Evolutionary conservation across 805 yeast genomes (phyloP).

Genomic region (Lipomyces anomalus): DNA sequence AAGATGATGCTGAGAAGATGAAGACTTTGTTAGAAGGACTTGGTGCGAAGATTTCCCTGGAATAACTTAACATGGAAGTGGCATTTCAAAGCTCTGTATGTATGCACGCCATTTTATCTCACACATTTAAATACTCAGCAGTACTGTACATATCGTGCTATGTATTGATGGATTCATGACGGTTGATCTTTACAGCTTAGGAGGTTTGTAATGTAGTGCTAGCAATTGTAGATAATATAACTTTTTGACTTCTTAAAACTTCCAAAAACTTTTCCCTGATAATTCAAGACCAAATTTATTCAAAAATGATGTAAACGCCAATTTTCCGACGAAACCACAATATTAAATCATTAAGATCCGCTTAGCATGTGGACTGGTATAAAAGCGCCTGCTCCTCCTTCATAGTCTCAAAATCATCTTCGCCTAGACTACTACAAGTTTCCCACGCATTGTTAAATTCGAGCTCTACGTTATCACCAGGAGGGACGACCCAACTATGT

Average conservation of each 20-base stretch:
- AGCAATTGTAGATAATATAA: too few relatives aligned
- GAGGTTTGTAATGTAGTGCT: too few relatives aligned
- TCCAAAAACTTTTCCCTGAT: too few relatives aligned
- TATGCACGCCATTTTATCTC: too few relatives aligned
- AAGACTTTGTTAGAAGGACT: constrained; percentile 86
- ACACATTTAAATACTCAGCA: neutral
- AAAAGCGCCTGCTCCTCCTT: constrained; percentile 16
- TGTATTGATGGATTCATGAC: too few relatives aligned
- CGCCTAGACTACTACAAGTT: constrained; percentile 15
- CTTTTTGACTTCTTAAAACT: too few relatives aligned
- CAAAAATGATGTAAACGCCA: too few relatives aligned
- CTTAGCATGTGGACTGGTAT: neutral
- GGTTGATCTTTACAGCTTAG: too few relatives aligned
- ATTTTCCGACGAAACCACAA: too few relatives aligned
- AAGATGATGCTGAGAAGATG: constrained; percentile 97
- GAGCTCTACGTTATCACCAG: constrained; percentile 16
- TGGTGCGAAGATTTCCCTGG: constrained; percentile 90
- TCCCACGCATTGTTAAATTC: constrained; percentile 26
- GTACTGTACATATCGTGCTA: too few relatives aligned
- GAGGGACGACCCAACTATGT: constrained; percentile 59
- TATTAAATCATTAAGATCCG: too few relatives aligned
- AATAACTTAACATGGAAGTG: constrained; percentile 42
- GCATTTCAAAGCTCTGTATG: neutral
- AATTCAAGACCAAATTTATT: too few relatives aligned
- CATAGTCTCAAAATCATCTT: constrained; percentile 21